These are phyloP conservation scores for Calendula officinalis DNA, from an alignment of 129 eudicot genomes.

Conservation along the genomic window DNA sequence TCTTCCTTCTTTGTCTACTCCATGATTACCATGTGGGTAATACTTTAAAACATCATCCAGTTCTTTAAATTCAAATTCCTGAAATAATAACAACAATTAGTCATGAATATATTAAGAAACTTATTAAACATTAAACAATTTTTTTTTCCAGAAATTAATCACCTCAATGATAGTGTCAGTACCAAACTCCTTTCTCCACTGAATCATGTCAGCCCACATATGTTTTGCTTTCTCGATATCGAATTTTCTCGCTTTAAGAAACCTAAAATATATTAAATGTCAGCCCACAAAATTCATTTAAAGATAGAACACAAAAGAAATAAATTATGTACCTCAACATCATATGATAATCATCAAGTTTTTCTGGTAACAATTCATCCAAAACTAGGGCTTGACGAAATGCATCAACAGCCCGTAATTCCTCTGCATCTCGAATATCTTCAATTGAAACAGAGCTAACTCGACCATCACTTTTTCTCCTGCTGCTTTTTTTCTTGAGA, in stretches of 20 bases:
- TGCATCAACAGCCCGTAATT: slow-evolving; percentile 73
- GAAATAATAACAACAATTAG: slow-evolving; percentile 12
- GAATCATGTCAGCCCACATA: slow-evolving; percentile 72
- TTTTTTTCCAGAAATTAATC: slow-evolving; percentile 48
- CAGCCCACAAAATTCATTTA: not conserved
- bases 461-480: slow-evolving; percentile 79
- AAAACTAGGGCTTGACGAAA: slow-evolving; percentile 76
- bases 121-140: not conserved
- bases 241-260: slow-evolving; percentile 58
- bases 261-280: slow-evolving; percentile 34
- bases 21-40: slow-evolving; percentile 95
- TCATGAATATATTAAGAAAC: not conserved
- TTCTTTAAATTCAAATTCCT: slow-evolving; percentile 91
- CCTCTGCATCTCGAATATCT: slow-evolving; percentile 87
- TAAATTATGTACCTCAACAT: slow-evolving; percentile 65
- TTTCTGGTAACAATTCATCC: slow-evolving; percentile 80
- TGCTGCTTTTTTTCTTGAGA: slow-evolving; percentile 82
- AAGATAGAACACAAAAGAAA: slow-evolving; percentile 16
- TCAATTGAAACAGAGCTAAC: slow-evolving; percentile 91
- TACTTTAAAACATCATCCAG: slow-evolving; percentile 75
- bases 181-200: slow-evolving; percentile 62
- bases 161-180: slow-evolving; percentile 57
- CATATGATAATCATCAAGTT: slow-evolving; percentile 87
- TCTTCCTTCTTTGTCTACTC: slow-evolving; percentile 89
- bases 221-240: slow-evolving; percentile 63